Evolutionary conservation across 345 rosid genomes (phyloP).

Genomic region (Pelargonium nanum): DNA sequence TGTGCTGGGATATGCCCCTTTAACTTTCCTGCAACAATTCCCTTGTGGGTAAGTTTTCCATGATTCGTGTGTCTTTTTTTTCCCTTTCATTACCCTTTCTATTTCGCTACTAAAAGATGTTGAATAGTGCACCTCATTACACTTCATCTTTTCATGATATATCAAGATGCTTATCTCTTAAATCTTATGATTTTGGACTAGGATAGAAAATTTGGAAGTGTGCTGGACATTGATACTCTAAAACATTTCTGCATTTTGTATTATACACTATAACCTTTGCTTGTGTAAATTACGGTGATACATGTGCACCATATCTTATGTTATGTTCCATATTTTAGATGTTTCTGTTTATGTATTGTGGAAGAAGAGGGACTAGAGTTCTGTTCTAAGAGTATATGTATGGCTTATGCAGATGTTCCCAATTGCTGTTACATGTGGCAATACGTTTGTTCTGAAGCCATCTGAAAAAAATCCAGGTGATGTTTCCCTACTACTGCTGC

Average conservation of each 20-base stretch:
- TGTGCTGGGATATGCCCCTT: constrained; percentile 48
- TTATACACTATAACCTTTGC: neutral
- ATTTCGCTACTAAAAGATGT: neutral
- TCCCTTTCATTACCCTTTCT: neutral
- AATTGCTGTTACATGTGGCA: constrained; percentile 40
- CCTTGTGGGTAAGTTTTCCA: constrained; percentile 33
- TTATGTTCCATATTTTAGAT: neutral
- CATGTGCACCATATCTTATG: neutral
- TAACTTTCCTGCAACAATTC: constrained; percentile 42
- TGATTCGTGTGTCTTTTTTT: neutral
- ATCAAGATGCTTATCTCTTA: neutral
- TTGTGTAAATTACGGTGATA: neutral
- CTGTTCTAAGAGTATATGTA: neutral
- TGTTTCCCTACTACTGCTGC: constrained; percentile 3
- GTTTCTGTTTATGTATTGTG: neutral
- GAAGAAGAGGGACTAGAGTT: neutral
- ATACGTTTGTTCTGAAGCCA: constrained; percentile 45
- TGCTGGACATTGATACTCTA: neutral
- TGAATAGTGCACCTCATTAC: neutral
- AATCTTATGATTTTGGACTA: neutral
- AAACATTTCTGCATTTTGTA: neutral
- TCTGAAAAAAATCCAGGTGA: constrained; percentile 45
- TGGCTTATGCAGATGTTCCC: constrained; percentile 34
- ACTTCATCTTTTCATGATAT: neutral
- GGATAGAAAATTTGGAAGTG: neutral